Percentiles rank a stretch among this genome's conserved stretches.
These are phyloP conservation scores for Suillus sp. DNA, from an alignment of 768 basidiomycete genomes.

Conservation along the genomic window DNA sequence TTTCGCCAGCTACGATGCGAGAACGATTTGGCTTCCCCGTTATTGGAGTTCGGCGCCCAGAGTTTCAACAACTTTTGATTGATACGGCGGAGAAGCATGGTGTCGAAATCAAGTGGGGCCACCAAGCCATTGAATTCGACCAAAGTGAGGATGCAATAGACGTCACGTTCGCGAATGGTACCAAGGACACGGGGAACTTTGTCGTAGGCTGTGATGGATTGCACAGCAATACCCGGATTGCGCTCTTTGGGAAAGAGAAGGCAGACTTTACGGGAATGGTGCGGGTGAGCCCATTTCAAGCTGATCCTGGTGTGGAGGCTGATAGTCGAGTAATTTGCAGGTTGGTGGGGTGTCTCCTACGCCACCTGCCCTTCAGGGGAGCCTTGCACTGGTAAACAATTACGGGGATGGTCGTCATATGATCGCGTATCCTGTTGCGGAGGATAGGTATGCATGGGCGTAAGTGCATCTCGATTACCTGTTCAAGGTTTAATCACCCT, in stretches of 20 bases:
- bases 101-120: conserved; percentile 37
- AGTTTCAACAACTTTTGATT: conserved; percentile 33
- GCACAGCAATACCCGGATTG: conserved; percentile 41
- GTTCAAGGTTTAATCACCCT: not conserved
- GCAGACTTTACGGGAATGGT: conserved; percentile 41
- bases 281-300: conserved; percentile 31
- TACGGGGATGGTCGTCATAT: conserved; percentile 42
- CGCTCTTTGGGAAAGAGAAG: conserved; percentile 40
- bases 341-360: conserved; percentile 38
- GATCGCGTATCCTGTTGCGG: conserved; percentile 38
- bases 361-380: conserved; percentile 20
- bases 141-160: conserved; percentile 31
- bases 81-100: conserved; percentile 35
- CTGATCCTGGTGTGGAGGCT: not conserved
- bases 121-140: conserved; percentile 34
- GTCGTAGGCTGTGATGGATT: conserved; percentile 49
- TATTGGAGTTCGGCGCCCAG: conserved; percentile 35
- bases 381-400: conserved; percentile 34
- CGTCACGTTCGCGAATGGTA: conserved; percentile 40
- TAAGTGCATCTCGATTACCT: conserved; percentile 20
- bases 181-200: conserved; percentile 38
- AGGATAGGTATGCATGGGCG: conserved; percentile 41
- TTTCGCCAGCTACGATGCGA: conserved; percentile 22
- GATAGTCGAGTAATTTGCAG: conserved; percentile 20
- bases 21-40: conserved; percentile 28